These are phyloP conservation scores for Lentinula novae-zelandiae DNA, from an alignment of 1,284 basidiomycete genomes.

Conservation along the genomic window DNA sequence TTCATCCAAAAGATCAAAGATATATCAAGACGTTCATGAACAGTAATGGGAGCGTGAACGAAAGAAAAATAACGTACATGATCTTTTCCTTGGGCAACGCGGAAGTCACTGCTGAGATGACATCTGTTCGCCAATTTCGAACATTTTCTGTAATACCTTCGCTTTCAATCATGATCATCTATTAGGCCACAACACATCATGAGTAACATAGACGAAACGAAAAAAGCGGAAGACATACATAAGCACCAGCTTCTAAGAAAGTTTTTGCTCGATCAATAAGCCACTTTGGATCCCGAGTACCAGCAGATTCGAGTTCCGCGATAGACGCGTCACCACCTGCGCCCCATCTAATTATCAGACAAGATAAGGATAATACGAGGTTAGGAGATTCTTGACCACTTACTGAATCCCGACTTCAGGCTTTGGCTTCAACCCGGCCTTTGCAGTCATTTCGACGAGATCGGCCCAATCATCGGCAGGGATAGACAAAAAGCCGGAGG, in stretches of 20 bases:
- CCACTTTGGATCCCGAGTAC: slow-evolving; percentile 40
- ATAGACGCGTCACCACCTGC: slow-evolving; percentile 37
- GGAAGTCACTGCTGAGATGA: slow-evolving; percentile 39
- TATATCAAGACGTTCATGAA: too few relatives aligned
- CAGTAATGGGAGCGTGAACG: neutral
- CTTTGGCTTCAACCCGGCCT: slow-evolving; percentile 41
- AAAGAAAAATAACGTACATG: slow-evolving; percentile 27
- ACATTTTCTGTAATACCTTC: slow-evolving; percentile 49
- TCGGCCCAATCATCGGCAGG: slow-evolving; percentile 41
- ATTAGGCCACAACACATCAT: too few relatives aligned
- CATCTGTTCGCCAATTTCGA: slow-evolving; percentile 37
- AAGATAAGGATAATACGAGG: too few relatives aligned
- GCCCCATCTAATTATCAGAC: slow-evolving; percentile 29
- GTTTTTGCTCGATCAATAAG: slow-evolving; percentile 39
- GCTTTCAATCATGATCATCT: slow-evolving; percentile 45
- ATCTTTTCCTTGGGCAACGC: slow-evolving; percentile 39
- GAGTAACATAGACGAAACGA: neutral
- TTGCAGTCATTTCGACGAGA: slow-evolving; percentile 37
- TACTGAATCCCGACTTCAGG: slow-evolving; percentile 40
- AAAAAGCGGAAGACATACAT: slow-evolving; percentile 12
- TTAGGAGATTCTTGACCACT: neutral
- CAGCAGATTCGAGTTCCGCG: slow-evolving; percentile 36
- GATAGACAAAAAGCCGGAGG: slow-evolving; percentile 44
- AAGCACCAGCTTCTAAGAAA: slow-evolving; percentile 39
- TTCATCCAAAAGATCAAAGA: too few relatives aligned